These are phyloP conservation scores for Trichophaea hybrida DNA, from an alignment of 2,329 filamentous ascomycete genomes.

Conservation along the genomic window DNA sequence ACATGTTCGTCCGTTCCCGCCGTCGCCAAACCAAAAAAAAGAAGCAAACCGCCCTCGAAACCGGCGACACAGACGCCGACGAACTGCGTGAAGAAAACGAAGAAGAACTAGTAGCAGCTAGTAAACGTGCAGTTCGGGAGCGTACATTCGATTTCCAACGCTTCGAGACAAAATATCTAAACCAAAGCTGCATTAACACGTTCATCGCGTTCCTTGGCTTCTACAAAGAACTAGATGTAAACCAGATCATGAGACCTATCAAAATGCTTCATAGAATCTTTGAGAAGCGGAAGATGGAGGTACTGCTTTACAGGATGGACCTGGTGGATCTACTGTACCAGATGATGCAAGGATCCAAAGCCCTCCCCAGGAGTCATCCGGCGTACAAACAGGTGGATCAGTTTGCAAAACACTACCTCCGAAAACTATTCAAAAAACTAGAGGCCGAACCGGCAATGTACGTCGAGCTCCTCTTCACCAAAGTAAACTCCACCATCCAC, in stretches of 20 bases:
- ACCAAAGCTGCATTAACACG: constrained; percentile 74
- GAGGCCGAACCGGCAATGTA: constrained; percentile 72
- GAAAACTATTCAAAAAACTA: constrained; percentile 68
- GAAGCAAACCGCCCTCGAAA: constrained; percentile 54
- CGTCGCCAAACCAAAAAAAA: constrained; percentile 37
- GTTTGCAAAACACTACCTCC: constrained; percentile 68
- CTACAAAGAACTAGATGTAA: constrained; percentile 62
- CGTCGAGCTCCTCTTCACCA: constrained; percentile 88
- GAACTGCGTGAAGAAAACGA: constrained; percentile 40
- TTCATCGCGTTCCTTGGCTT: constrained; percentile 67
- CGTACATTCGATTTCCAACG: constrained; percentile 86
- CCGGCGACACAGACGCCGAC: constrained; percentile 33
- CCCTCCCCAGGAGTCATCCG: constrained; percentile 51
- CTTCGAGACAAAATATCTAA: constrained; percentile 67
- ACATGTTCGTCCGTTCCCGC: constrained; percentile 80
- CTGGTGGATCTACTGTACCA: constrained; percentile 77
- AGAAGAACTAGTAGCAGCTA: constrained; percentile 58
- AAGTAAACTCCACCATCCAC: constrained; percentile 66
- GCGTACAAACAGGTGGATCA: constrained; percentile 84
- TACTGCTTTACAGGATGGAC: constrained; percentile 80
- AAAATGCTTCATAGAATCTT: constrained; percentile 87
- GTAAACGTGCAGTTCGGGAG: constrained; percentile 58
- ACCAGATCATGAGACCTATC: constrained; percentile 80
- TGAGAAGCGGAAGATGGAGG: constrained; percentile 84
- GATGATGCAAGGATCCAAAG: constrained; percentile 79